These are phyloP conservation scores for Pseudocercospora fijiensis DNA, from an alignment of 2,329 filamentous ascomycete species.

Conservation along the genomic window DNA sequence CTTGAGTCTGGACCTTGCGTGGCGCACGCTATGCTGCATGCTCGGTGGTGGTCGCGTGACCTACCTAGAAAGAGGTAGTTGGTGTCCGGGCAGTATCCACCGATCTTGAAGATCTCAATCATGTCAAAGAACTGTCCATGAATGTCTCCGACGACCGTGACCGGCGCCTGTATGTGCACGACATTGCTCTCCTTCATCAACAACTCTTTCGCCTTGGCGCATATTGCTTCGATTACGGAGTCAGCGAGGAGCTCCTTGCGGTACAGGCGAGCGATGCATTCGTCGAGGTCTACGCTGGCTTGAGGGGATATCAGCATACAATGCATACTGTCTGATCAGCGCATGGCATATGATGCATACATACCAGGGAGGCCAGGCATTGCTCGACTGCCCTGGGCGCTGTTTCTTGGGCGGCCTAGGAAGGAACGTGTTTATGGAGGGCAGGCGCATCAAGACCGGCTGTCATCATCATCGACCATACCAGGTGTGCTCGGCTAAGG, in stretches of 20 bases:
- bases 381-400: conserved; percentile 20
- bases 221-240: conserved; percentile 98
- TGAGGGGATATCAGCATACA: conserved; percentile 23
- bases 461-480: conserved; percentile 23
- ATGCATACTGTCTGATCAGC: background rate
- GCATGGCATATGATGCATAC: conserved; percentile 36
- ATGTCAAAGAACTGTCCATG: conserved; percentile 99
- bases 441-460: conserved; percentile 16
- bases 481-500: background rate
- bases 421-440: conserved; percentile 20
- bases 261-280: conserved; percentile 95
- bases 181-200: conserved; percentile 99
- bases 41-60: conserved; percentile 30
- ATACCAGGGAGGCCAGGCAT: conserved; percentile 55
- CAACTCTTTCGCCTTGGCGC: conserved; percentile 97
- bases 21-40: background rate
- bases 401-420: conserved; percentile 6
- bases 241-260: conserved; percentile 96
- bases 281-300: conserved; percentile 97
- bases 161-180: conserved; percentile 90
- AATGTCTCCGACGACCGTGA: conserved; percentile 97
- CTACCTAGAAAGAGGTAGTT: conserved; percentile 96
- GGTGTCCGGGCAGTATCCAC: conserved; percentile 93
- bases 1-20: background rate
- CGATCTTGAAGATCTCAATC: conserved; percentile 98